Conservation (phyloP, 2,329 filamentous ascomycete species). For the Colletotrichum eleusines region DNA sequence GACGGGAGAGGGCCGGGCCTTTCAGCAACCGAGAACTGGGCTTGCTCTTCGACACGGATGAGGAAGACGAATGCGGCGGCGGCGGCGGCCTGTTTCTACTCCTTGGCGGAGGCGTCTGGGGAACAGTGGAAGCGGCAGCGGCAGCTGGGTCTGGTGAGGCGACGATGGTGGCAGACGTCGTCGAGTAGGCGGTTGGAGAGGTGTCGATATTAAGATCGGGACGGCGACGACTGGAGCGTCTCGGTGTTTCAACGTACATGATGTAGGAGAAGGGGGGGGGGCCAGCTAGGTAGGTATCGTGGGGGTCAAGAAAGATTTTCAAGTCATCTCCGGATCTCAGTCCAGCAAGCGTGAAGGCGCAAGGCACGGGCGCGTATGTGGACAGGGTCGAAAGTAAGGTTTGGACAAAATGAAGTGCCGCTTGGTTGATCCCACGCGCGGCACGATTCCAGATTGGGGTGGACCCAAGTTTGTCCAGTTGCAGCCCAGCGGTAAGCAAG, state of each 20-base stretch:
- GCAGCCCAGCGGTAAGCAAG: slow-evolving; percentile 5
- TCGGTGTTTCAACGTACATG: slow-evolving; percentile 39
- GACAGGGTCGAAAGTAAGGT: neutral
- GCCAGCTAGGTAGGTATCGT: slow-evolving; percentile 25
- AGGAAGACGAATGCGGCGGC: slow-evolving; percentile 15
- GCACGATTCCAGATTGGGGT: neutral
- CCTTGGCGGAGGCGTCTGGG: slow-evolving; percentile 39
- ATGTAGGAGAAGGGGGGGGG: slow-evolving; percentile 16
- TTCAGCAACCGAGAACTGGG: slow-evolving; percentile 51
- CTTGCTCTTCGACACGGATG: slow-evolving; percentile 44
- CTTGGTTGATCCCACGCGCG: neutral
- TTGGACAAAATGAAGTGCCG: neutral
- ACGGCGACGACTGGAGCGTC: slow-evolving; percentile 41
- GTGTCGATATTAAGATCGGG: slow-evolving; percentile 44
- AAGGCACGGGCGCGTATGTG: slow-evolving; percentile 5
- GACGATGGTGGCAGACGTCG: slow-evolving; percentile 23
- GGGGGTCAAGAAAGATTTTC: slow-evolving; percentile 37
- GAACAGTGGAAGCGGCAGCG: slow-evolving; percentile 6
- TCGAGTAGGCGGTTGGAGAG: slow-evolving; percentile 28
- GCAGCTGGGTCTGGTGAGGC: slow-evolving; percentile 23
- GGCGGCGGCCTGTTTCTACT: slow-evolving; percentile 28
- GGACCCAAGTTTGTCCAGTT: neutral
- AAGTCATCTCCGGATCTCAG: slow-evolving; percentile 39
- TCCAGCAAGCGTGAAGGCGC: slow-evolving; percentile 6
- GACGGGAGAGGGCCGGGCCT: slow-evolving; percentile 44